phyloP scores from a whole-genome alignment of 495 filamentous ascomycete genomes.

The Annulohypoxylon stygium region DNA sequence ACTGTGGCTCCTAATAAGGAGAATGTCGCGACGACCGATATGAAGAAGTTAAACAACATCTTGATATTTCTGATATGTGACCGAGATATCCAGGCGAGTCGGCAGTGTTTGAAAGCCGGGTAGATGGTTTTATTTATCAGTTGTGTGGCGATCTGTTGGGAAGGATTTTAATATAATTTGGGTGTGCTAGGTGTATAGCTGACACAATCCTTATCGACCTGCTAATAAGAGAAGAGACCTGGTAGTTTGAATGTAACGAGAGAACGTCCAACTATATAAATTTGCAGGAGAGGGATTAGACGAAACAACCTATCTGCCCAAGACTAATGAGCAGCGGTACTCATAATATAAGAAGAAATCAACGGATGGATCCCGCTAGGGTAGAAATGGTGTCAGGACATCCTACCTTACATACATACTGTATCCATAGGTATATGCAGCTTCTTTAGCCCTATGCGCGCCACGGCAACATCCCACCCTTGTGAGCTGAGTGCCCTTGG shows the following conservation, averaged over 20 bases:
- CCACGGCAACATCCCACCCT: slow-evolving; percentile 23
- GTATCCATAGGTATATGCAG: slow-evolving; percentile 18
- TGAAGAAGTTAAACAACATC: slow-evolving; percentile 48
- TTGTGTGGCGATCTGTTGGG: not conserved
- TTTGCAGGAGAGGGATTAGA: slow-evolving; percentile 31
- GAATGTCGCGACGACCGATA: slow-evolving; percentile 35
- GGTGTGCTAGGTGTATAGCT: slow-evolving; percentile 5
- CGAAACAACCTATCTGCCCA: not conserved
- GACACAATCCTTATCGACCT: slow-evolving; percentile 29
- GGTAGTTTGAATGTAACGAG: slow-evolving; percentile 13
- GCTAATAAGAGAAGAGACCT: slow-evolving; percentile 16
- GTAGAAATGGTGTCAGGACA: slow-evolving; percentile 23
- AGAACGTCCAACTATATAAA: slow-evolving; percentile 14
- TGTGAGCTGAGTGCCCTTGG: slow-evolving; percentile 24
- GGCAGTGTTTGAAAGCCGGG: slow-evolving; percentile 1
- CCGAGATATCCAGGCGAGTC: slow-evolving; percentile 16
- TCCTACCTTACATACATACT: not conserved
- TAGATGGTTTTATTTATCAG: slow-evolving; percentile 27
- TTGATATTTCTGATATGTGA: slow-evolving; percentile 16
- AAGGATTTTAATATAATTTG: slow-evolving; percentile 26
- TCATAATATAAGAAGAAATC: slow-evolving; percentile 36
- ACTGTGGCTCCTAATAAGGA: slow-evolving; percentile 39
- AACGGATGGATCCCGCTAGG: slow-evolving; percentile 39
- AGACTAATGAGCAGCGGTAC: slow-evolving; percentile 23
- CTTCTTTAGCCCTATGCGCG: slow-evolving; percentile 25